Conservation (phyloP, 2,329 filamentous ascomycete species). For the Pestalotiopsis sp. region DNA sequence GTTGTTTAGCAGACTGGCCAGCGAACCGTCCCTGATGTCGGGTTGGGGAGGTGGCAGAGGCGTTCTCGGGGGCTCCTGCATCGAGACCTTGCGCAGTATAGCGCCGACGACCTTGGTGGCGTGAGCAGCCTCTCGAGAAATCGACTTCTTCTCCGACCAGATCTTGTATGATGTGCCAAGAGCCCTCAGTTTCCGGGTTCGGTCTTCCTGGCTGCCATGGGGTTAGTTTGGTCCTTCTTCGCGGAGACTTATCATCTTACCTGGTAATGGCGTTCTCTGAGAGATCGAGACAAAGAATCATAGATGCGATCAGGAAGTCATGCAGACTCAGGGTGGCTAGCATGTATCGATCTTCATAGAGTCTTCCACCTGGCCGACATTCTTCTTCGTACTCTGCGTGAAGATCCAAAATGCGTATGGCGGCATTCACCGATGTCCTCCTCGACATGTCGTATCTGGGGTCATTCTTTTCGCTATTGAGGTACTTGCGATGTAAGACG, state of each 20-base stretch:
- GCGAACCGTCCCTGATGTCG: conserved; percentile 31
- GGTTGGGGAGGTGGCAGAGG: conserved; percentile 25
- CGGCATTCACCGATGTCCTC: conserved; percentile 43
- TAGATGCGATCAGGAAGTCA: conserved; percentile 61
- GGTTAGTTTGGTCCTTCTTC: conserved; percentile 17
- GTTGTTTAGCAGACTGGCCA: conserved; percentile 34
- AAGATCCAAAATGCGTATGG: conserved; percentile 46
- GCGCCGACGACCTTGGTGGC: conserved; percentile 44
- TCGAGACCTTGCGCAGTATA: conserved; percentile 41
- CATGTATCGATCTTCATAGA: conserved; percentile 57
- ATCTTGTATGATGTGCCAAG: conserved; percentile 43
- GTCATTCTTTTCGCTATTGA: conserved; percentile 41
- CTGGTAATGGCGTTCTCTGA: conserved; percentile 40
- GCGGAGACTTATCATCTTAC: conserved; percentile 27
- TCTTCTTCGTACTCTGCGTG: conserved; percentile 50
- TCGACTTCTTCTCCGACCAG: conserved; percentile 41
- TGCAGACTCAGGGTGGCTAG: conserved; percentile 54
- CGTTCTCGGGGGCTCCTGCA: conserved; percentile 26
- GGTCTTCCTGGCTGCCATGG: conserved; percentile 28
- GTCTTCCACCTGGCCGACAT: conserved; percentile 48
- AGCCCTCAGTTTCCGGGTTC: conserved; percentile 36
- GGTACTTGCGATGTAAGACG: conserved; percentile 51
- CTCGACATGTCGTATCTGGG: conserved; percentile 40
- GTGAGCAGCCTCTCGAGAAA: conserved; percentile 44
- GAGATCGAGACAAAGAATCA: conserved; percentile 59